Percentiles rank a stretch among this genome's conserved stretches.
Conservation (phyloP, 2,329 filamentous ascomycete species). For the Aspergillus chevalieri region DNA sequence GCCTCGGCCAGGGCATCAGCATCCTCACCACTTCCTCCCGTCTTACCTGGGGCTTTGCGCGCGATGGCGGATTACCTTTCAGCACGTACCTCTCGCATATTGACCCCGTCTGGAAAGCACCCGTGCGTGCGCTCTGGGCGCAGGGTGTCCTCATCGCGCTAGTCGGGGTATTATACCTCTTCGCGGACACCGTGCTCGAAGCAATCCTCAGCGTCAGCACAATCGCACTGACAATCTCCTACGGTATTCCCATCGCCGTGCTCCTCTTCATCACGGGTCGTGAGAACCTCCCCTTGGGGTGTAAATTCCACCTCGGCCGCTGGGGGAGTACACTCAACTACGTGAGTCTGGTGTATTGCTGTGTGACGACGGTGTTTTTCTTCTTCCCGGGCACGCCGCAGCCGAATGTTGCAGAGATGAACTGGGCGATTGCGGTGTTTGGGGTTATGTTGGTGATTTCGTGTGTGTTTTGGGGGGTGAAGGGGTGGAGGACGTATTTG, state of each 20-base stretch:
- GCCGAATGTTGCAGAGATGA: conserved; percentile 47
- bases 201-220: conserved; percentile 53
- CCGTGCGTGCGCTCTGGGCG: conserved; percentile 47
- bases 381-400: conserved; percentile 47
- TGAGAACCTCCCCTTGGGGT: conserved; percentile 45
- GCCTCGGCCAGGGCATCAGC: conserved; percentile 49
- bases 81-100: conserved; percentile 42
- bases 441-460: conserved; percentile 50
- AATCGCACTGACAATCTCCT: conserved; percentile 51
- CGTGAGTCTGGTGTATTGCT: conserved; percentile 49
- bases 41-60: conserved; percentile 51
- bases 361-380: conserved; percentile 50
- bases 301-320: conserved; percentile 40
- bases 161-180: conserved; percentile 53
- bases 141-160: conserved; percentile 44
- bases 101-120: conserved; percentile 48
- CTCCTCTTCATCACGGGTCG: conserved; percentile 46
- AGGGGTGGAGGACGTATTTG: conserved; percentile 38
- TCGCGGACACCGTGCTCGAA: conserved; percentile 48
- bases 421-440: conserved; percentile 54
- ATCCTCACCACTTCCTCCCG: conserved; percentile 49
- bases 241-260: conserved; percentile 45
- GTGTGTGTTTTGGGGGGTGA: conserved; percentile 46
- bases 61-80: conserved; percentile 46
- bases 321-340: conserved; percentile 41